Conservation (phyloP, 306 rosid genomes). For the Vigna trinervia region DNA sequence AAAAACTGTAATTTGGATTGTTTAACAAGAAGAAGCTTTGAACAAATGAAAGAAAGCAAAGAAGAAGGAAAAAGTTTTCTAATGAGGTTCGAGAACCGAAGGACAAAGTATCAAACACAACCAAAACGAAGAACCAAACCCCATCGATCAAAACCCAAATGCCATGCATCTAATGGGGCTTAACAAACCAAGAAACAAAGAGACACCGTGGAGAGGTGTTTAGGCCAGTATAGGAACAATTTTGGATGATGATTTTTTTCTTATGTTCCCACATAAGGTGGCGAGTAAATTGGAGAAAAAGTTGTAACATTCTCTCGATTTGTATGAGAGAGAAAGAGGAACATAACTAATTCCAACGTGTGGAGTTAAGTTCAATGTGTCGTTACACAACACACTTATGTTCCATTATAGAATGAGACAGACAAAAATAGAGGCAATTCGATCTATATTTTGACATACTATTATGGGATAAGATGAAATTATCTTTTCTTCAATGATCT, state of each 20-base stretch:
- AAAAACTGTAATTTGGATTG: not conserved
- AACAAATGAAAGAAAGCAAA: not conserved
- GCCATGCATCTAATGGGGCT: conserved; percentile 29
- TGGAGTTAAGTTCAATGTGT: conserved; percentile 43
- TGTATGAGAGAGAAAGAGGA: conserved; percentile 19
- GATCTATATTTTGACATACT: not conserved
- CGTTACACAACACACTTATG: conserved; percentile 35
- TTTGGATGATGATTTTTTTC: conserved; percentile 40
- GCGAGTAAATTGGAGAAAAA: conserved; percentile 36
- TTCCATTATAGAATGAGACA: conserved; percentile 22
- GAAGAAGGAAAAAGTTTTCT: not conserved
- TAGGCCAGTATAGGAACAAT: conserved; percentile 40
- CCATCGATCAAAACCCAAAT: conserved; percentile 32
- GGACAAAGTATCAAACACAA: conserved; percentile 23
- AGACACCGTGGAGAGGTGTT: conserved; percentile 40
- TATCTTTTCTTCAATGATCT: not conserved
- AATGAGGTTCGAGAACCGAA: conserved; percentile 32
- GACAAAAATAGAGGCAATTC: not conserved
- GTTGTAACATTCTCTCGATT: conserved; percentile 24
- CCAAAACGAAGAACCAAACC: conserved; percentile 32
- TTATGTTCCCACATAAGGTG: conserved; percentile 54
- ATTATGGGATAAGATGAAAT: not conserved
- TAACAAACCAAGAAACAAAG: conserved; percentile 33
- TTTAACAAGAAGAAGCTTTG: not conserved
- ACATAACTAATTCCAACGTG: conserved; percentile 35